A percentile compares a stretch with the other conserved stretches of the same genome.
phyloP scores from a whole-genome alignment of 305 asterid genomes.

The Fraxinus paxiana region DNA sequence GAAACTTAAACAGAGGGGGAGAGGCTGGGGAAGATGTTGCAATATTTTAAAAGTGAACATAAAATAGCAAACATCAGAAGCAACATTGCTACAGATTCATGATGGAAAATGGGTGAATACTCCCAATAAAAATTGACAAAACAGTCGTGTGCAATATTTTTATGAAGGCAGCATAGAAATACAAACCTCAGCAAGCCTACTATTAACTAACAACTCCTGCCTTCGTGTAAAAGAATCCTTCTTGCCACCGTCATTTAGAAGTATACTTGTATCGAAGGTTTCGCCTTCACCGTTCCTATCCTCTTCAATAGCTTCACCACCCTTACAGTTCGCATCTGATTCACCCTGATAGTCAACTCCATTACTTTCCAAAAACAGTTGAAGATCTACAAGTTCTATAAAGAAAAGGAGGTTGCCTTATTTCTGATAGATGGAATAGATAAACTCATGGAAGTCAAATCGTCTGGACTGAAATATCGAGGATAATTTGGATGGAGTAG shows the following conservation, averaged over 20 bases:
- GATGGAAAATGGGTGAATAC: not conserved
- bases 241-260: conserved; percentile 60
- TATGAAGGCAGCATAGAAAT: not conserved
- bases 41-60: not conserved
- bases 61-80: not conserved
- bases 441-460: conserved; percentile 50
- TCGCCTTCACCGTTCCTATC: conserved; percentile 35
- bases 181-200: conserved; percentile 90
- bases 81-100: not conserved
- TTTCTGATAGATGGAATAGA: conserved; percentile 59
- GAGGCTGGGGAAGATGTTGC: not conserved
- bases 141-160: conserved; percentile 5
- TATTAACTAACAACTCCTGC: conserved; percentile 68
- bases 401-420: conserved; percentile 41
- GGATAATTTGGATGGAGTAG: conserved; percentile 80
- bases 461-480: conserved; percentile 72
- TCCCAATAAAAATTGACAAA: not conserved
- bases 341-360: conserved; percentile 38
- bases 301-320: conserved; percentile 37
- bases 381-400: not conserved
- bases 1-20: not conserved
- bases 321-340: conserved; percentile 26
- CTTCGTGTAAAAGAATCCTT: conserved; percentile 79
- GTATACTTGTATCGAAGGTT: conserved; percentile 26
- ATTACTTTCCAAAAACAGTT: conserved; percentile 12